Evolutionary conservation across 495 filamentous ascomycete species (phyloP).

Genomic region (Penicillium cinerascens): DNA sequence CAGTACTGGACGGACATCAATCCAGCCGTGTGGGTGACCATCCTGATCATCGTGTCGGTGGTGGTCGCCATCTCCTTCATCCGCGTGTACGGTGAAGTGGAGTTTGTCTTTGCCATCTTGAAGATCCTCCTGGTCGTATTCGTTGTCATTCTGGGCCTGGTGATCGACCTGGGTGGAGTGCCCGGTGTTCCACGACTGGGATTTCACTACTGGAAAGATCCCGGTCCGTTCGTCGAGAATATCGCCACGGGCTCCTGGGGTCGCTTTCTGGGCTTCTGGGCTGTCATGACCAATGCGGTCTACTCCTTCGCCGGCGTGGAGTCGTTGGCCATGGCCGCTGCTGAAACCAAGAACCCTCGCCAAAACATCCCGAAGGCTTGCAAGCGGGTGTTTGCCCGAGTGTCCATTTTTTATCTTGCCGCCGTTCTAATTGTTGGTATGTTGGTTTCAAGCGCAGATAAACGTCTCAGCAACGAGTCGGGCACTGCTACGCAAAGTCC

Average conservation of each 20-base stretch:
- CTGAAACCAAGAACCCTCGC: slow-evolving; percentile 43
- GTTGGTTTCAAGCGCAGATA: slow-evolving; percentile 46
- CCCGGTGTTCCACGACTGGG: slow-evolving; percentile 32
- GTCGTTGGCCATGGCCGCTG: slow-evolving; percentile 49
- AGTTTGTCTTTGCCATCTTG: slow-evolving; percentile 41
- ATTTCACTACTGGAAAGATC: slow-evolving; percentile 51
- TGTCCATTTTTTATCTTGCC: slow-evolving; percentile 43
- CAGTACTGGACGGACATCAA: slow-evolving; percentile 57
- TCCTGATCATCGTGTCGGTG: slow-evolving; percentile 53
- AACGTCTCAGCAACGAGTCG: slow-evolving; percentile 40
- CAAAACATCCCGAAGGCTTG: slow-evolving; percentile 45
- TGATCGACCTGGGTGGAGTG: slow-evolving; percentile 41
- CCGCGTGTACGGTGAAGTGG: slow-evolving; percentile 43
- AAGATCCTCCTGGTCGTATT: slow-evolving; percentile 51
- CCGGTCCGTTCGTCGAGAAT: slow-evolving; percentile 50
- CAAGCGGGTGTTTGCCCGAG: slow-evolving; percentile 41
- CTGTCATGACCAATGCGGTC: slow-evolving; percentile 55
- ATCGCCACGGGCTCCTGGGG: slow-evolving; percentile 37
- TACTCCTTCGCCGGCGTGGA: slow-evolving; percentile 58
- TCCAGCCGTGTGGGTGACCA: slow-evolving; percentile 50
- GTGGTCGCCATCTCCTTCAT: slow-evolving; percentile 52
- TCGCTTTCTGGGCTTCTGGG: slow-evolving; percentile 57
- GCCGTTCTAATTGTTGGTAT: slow-evolving; percentile 46
- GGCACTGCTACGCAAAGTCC: slow-evolving; percentile 44
- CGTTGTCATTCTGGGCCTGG: slow-evolving; percentile 48